Conservation (phyloP, 2,329 filamentous ascomycete species). For the Trichoderma sp. region DNA sequence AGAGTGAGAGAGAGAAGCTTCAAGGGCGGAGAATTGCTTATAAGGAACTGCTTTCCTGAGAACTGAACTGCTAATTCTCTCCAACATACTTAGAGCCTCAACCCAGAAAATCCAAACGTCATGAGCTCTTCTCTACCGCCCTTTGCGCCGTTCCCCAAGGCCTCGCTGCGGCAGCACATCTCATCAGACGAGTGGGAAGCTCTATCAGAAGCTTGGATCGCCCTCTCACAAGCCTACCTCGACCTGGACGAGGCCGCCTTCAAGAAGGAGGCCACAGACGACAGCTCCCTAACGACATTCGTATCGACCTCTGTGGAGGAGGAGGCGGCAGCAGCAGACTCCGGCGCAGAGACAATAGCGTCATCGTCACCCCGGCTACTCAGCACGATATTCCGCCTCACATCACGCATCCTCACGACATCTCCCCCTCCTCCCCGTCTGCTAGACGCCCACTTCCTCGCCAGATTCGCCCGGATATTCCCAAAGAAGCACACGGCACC, state of each 20-base stretch:
- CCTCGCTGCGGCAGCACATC: constrained; percentile 67
- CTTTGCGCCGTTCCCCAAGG: constrained; percentile 76
- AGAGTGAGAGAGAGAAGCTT: constrained; percentile 6
- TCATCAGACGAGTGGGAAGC: constrained; percentile 72
- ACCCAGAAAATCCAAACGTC: background rate
- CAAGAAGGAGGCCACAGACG: constrained; percentile 49
- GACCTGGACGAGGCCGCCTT: constrained; percentile 61
- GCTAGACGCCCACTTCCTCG: constrained; percentile 67
- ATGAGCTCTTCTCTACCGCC: constrained; percentile 56
- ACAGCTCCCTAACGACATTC: constrained; percentile 55
- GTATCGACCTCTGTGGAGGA: constrained; percentile 60
- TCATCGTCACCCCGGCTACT: constrained; percentile 51
- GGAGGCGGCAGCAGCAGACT: constrained; percentile 50
- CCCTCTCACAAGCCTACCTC: constrained; percentile 67
- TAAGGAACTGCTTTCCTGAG: background rate
- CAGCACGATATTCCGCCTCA: constrained; percentile 66
- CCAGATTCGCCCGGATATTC: constrained; percentile 68
- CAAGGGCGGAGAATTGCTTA: background rate
- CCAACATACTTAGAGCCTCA: background rate
- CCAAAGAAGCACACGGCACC: constrained; percentile 62
- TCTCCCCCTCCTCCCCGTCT: constrained; percentile 53
- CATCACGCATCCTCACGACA: constrained; percentile 50
- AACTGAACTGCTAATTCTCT: background rate
- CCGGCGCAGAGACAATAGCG: constrained; percentile 30
- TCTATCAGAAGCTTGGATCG: constrained; percentile 75